Conservation (phyloP, 2,329 filamentous ascomycete genomes). For the Thielaviopsis populi region DNA sequence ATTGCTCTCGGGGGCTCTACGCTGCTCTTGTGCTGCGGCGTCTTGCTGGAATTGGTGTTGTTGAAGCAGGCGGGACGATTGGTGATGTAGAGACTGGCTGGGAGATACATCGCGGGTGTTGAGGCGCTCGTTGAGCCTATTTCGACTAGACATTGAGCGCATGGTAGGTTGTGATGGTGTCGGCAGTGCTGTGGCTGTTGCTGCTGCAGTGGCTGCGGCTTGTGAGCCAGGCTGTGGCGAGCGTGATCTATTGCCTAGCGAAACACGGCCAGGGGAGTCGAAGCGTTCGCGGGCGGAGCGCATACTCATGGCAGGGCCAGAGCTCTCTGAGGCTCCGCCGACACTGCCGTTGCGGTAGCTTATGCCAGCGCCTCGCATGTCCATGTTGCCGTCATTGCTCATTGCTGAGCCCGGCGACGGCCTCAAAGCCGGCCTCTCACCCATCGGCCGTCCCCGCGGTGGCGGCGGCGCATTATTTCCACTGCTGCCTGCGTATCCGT, state of each 20-base stretch:
- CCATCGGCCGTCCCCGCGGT: conserved; percentile 12
- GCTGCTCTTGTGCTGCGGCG: conserved; percentile 3
- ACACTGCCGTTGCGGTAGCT: conserved; percentile 14
- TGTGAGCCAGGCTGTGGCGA: conserved; percentile 13
- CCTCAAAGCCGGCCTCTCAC: conserved; percentile 10
- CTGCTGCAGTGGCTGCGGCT: background rate
- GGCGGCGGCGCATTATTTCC: conserved; percentile 5
- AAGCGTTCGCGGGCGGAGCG: conserved; percentile 14
- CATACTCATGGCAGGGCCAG: conserved; percentile 10
- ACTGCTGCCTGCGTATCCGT: conserved; percentile 29
- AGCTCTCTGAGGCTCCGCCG: conserved; percentile 13
- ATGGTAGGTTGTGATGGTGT: conserved; percentile 11
- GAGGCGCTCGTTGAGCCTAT: conserved; percentile 18
- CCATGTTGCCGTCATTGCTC: conserved; percentile 1
- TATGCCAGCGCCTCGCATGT: conserved; percentile 6
- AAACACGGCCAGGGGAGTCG: conserved; percentile 11
- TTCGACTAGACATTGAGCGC: conserved; percentile 25
- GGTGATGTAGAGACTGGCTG: conserved; percentile 4
- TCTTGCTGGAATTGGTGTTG: conserved; percentile 18
- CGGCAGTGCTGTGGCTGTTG: background rate
- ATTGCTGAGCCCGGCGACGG: background rate
- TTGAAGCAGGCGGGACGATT: conserved; percentile 10
- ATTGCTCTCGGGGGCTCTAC: conserved; percentile 28
- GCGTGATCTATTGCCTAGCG: conserved; percentile 10
- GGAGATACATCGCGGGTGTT: conserved; percentile 10